phyloP scores from a whole-genome alignment of 1,284 basidiomycete genomes.

The Sanguinoderma infundibulare region DNA sequence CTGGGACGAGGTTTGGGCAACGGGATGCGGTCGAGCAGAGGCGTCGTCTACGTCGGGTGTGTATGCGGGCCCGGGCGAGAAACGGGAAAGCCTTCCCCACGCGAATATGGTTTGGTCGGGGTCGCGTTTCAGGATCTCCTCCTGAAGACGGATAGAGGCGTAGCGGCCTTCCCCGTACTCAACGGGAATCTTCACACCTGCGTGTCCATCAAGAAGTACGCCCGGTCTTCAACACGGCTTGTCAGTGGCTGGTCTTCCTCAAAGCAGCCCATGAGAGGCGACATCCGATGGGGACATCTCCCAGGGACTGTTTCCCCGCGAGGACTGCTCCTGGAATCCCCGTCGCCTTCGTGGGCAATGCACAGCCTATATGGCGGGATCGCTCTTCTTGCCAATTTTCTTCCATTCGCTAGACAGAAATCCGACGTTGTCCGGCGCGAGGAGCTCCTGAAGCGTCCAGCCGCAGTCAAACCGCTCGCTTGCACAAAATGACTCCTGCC shows the following conservation, averaged over 20 bases:
- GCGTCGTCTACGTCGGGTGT: no score
- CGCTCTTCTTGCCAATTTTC: not conserved
- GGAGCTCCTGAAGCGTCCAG: not conserved
- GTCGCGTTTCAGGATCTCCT: not conserved
- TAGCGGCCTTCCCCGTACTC: not conserved
- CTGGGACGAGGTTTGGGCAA: no score
- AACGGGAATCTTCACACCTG: not conserved
- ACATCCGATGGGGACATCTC: not conserved
- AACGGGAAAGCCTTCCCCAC: no score
- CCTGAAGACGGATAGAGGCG: not conserved
- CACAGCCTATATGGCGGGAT: not conserved
- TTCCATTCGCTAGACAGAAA: not conserved
- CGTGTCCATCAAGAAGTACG: not conserved
- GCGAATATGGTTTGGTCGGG: not conserved
- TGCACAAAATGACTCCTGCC: not conserved
- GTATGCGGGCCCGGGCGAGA: no score
- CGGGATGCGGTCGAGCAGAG: no score
- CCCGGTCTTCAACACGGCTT: not conserved
- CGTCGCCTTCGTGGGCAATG: not conserved
- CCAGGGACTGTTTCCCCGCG: not conserved
- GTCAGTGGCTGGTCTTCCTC: not conserved
- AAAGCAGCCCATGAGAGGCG: not conserved
- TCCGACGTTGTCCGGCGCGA: not conserved
- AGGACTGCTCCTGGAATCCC: not conserved
- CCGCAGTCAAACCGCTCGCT: not conserved